phyloP scores from a whole-genome alignment of 352 stramenopile species.

The Pilasporangium apinafurcum region DNA sequence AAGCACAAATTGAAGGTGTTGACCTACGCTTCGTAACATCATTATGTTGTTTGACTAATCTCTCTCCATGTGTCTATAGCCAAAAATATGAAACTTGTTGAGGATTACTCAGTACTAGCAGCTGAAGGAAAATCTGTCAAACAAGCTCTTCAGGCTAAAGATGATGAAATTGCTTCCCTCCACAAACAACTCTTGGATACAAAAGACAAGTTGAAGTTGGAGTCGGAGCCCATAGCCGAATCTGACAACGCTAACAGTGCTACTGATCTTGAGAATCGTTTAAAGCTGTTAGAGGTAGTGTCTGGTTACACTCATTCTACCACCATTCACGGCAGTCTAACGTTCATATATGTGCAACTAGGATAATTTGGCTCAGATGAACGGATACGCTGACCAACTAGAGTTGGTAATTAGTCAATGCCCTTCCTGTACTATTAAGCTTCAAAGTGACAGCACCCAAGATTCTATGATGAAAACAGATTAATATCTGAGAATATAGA shows the following conservation, averaged over 20 bases:
- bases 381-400: conserved; percentile 71
- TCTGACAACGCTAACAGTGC: conserved; percentile 7
- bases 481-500: conserved; percentile 1
- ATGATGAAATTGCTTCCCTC: conserved; percentile 30
- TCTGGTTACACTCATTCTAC: not conserved
- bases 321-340: not conserved
- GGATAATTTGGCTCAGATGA: conserved; percentile 77
- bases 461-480: conserved; percentile 16
- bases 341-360: conserved; percentile 15
- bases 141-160: conserved; percentile 17
- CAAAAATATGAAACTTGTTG: conserved; percentile 17
- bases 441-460: conserved; percentile 63
- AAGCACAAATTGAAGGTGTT: not conserved
- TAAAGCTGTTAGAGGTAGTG: conserved; percentile 65
- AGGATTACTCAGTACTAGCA: conserved; percentile 9
- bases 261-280: conserved; percentile 18
- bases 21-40: not conserved
- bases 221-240: conserved; percentile 2
- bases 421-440: conserved; percentile 56
- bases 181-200: conserved; percentile 16
- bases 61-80: conserved; percentile 7
- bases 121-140: conserved; percentile 2
- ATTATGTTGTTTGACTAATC: not conserved
- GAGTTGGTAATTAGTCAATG: conserved; percentile 72
- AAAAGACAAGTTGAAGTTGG: conserved; percentile 10